Percentiles rank a stretch among this genome's conserved stretches.
These are phyloP conservation scores for Ceratobasidium sp. DNA, from an alignment of 1,284 basidiomycete species.

Conservation along the genomic window DNA sequence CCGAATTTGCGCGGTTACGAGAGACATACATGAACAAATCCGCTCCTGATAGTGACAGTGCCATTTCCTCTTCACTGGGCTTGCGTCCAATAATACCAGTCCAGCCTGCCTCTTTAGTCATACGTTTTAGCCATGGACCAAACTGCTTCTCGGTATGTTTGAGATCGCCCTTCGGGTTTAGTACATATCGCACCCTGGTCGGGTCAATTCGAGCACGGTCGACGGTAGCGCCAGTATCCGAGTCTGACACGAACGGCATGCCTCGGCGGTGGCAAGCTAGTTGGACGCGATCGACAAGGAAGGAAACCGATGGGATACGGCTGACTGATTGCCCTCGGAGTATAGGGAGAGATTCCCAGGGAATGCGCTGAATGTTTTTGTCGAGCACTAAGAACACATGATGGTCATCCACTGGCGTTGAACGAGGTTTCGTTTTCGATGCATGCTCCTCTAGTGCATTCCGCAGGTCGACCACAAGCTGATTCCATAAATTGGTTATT, in stretches of 20 bases:
- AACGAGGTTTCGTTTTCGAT: constrained; percentile 58
- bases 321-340: constrained; percentile 89
- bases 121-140: constrained; percentile 77
- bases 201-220: constrained; percentile 74
- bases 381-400: constrained; percentile 94
- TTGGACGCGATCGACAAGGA: constrained; percentile 85
- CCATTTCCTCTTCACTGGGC: constrained; percentile 86
- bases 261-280: constrained; percentile 66
- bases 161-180: constrained; percentile 95
- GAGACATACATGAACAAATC: constrained; percentile 89
- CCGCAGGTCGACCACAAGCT: constrained; percentile 76
- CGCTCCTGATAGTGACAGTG: constrained; percentile 75
- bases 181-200: constrained; percentile 82
- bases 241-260: constrained; percentile 45
- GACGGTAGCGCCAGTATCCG: constrained; percentile 50
- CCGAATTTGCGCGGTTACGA: constrained; percentile 13
- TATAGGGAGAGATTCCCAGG: constrained; percentile 96
- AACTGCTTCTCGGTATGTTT: constrained; percentile 88
- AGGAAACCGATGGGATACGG: constrained; percentile 90
- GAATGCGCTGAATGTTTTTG: constrained; percentile 89
- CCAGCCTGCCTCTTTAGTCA: constrained; percentile 80
- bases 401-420: constrained; percentile 56
- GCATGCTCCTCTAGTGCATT: constrained; percentile 78
- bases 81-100: constrained; percentile 81
- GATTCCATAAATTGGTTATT: background rate